phyloP scores from a whole-genome alignment of 106 monocot genomes.

The Triglochin maritima region DNA sequence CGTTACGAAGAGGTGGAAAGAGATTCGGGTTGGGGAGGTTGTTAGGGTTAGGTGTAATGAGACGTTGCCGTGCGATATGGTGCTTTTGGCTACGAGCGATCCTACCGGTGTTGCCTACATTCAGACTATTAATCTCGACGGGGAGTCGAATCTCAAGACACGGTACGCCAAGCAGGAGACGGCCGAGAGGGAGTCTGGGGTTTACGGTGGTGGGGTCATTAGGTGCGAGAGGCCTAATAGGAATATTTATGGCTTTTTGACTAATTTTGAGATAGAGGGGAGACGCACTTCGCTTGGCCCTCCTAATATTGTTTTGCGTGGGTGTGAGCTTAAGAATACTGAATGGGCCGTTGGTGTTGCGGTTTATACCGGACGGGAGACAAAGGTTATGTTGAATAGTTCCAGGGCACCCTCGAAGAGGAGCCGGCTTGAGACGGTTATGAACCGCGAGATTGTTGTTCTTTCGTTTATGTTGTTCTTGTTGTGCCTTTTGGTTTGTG shows the following conservation, averaged over 20 bases:
- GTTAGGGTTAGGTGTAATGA: constrained; percentile 42
- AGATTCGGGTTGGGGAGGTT: constrained; percentile 57
- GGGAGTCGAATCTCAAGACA: constrained; percentile 89
- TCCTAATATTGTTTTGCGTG: constrained; percentile 60
- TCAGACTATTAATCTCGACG: constrained; percentile 90
- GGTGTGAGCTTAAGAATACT: constrained; percentile 90
- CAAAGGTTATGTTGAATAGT: constrained; percentile 88
- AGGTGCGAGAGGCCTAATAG: constrained; percentile 74
- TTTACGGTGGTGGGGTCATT: constrained; percentile 14
- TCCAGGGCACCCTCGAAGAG: constrained; percentile 76
- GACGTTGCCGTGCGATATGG: constrained; percentile 77
- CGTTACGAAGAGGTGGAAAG: constrained; percentile 48
- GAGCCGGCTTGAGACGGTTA: constrained; percentile 68
- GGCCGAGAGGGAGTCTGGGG: neutral
- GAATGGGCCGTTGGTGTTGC: constrained; percentile 50
- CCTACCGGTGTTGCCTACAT: constrained; percentile 84
- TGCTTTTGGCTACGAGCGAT: constrained; percentile 67
- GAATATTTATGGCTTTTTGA: constrained; percentile 84
- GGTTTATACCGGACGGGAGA: constrained; percentile 64
- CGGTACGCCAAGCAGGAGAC: constrained; percentile 79
- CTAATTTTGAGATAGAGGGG: constrained; percentile 52
- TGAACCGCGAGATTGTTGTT: constrained; percentile 84
- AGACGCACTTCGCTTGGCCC: constrained; percentile 54
- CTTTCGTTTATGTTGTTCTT: constrained; percentile 45
- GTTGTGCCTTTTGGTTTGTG: constrained; percentile 40